phyloP scores from a whole-genome alignment of 1,284 basidiomycete genomes.

The Mrakiaceae sp. region DNA sequence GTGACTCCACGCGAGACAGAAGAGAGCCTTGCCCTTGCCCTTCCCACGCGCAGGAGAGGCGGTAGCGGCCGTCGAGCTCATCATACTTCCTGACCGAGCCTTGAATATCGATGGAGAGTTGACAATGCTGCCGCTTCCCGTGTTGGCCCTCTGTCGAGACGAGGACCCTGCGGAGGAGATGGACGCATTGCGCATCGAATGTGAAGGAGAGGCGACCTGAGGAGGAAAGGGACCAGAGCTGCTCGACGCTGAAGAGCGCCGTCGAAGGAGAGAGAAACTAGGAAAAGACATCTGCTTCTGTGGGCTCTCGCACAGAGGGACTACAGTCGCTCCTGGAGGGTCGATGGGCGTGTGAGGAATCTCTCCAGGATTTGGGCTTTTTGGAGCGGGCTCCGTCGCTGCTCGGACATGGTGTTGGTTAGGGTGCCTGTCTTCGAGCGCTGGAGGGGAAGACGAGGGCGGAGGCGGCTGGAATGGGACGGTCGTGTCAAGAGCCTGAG shows the following conservation, averaged over 20 bases:
- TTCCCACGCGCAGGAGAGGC: background rate
- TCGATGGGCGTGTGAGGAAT: background rate
- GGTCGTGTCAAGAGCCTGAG: slow-evolving; percentile 6
- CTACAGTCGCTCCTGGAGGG: too few species aligned
- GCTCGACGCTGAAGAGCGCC: too few species aligned
- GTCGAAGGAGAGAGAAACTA: too few species aligned
- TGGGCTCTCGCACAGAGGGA: too few species aligned
- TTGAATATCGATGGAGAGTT: background rate
- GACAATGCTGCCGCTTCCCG: background rate
- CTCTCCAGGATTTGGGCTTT: background rate
- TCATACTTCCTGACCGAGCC: background rate
- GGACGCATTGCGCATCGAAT: background rate
- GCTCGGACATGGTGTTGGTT: background rate
- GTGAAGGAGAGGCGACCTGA: background rate
- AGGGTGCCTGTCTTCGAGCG: background rate
- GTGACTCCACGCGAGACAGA: slow-evolving; percentile 7
- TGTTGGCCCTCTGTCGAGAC: background rate
- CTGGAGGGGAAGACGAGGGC: background rate
- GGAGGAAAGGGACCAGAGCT: background rate
- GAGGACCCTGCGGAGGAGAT: background rate
- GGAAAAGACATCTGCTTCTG: too few species aligned
- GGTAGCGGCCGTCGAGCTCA: background rate
- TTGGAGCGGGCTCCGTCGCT: background rate
- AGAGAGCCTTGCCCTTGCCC: slow-evolving; percentile 10
- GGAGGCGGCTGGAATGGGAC: background rate